Conservation (phyloP, 2,329 filamentous ascomycete genomes). For the Fusarium pininemorale region DNA sequence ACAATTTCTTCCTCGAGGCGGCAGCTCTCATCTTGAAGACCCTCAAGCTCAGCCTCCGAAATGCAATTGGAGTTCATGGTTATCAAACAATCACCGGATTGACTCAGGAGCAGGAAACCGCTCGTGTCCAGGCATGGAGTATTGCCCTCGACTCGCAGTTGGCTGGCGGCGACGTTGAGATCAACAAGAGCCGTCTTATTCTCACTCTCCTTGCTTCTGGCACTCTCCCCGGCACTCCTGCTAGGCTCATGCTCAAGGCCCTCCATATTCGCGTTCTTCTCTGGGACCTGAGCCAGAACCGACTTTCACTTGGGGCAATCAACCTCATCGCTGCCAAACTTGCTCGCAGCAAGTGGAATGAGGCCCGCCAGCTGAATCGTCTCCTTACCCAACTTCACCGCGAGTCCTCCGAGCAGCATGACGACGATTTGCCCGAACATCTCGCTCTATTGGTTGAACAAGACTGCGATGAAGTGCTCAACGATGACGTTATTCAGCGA, state of each 20-base stretch:
- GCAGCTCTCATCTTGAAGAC: constrained; percentile 83
- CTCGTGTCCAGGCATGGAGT: constrained; percentile 89
- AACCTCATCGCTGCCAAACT: constrained; percentile 77
- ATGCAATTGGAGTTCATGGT: constrained; percentile 77
- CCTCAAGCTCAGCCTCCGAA: constrained; percentile 81
- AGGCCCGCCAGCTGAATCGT: constrained; percentile 73
- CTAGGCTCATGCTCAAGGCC: constrained; percentile 88
- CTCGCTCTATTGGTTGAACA: constrained; percentile 78
- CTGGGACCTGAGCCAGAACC: constrained; percentile 77
- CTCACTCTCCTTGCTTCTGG: constrained; percentile 88
- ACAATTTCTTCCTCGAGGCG: constrained; percentile 86
- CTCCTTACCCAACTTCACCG: constrained; percentile 54
- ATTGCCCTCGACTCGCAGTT: constrained; percentile 94
- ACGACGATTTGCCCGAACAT: constrained; percentile 75
- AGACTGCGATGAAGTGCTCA: constrained; percentile 84
- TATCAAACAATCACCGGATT: constrained; percentile 84
- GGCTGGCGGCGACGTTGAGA: constrained; percentile 87
- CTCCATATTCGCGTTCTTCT: constrained; percentile 90
- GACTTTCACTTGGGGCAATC: constrained; percentile 70
- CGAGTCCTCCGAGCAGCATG: constrained; percentile 56
- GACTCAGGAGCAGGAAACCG: constrained; percentile 85
- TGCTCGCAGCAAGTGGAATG: constrained; percentile 81
- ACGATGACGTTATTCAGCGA: constrained; percentile 79
- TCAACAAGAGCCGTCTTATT: constrained; percentile 86
- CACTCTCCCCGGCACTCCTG: constrained; percentile 84